Evolutionary conservation across 2,329 filamentous ascomycete genomes (phyloP).

Genomic region (Calonectria naviculata): DNA sequence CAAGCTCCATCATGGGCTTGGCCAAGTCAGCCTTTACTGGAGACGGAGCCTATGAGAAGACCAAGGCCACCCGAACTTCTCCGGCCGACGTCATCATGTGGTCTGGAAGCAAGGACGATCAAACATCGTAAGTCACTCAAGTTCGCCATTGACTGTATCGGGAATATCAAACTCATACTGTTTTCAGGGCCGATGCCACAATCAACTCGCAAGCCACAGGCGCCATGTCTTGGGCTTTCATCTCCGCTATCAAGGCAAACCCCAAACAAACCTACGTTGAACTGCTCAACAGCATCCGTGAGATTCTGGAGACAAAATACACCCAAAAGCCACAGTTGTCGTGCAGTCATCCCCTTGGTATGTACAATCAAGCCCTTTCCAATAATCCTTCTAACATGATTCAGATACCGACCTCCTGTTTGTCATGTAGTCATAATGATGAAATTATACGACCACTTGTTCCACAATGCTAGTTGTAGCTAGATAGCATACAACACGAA

Average conservation of each 20-base stretch:
- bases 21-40: conserved; percentile 89
- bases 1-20: conserved; percentile 82
- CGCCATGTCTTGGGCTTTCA: conserved; percentile 98
- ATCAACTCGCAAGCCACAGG: conserved; percentile 92
- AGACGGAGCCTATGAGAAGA: conserved; percentile 81
- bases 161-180: conserved; percentile 30
- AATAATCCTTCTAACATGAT: conserved; percentile 1
- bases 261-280: conserved; percentile 97
- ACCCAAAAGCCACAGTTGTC: conserved; percentile 95
- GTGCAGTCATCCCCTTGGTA: conserved; percentile 95
- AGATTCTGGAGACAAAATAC: conserved; percentile 88
- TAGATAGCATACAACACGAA: background rate
- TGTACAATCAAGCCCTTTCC: conserved; percentile 46
- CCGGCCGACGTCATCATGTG: conserved; percentile 98
- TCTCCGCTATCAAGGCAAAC: conserved; percentile 89
- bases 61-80: conserved; percentile 89
- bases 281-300: conserved; percentile 93
- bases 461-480: background rate
- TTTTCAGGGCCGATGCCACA: conserved; percentile 82
- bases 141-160: conserved; percentile 21
- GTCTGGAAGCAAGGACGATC: conserved; percentile 95
- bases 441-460: background rate
- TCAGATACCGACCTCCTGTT: conserved; percentile 74
- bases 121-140: conserved; percentile 74
- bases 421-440: conserved; percentile 64